Base-by-base conservation (phyloP, 179 eudicot genomes). In the Beta lomatogona region DNA sequence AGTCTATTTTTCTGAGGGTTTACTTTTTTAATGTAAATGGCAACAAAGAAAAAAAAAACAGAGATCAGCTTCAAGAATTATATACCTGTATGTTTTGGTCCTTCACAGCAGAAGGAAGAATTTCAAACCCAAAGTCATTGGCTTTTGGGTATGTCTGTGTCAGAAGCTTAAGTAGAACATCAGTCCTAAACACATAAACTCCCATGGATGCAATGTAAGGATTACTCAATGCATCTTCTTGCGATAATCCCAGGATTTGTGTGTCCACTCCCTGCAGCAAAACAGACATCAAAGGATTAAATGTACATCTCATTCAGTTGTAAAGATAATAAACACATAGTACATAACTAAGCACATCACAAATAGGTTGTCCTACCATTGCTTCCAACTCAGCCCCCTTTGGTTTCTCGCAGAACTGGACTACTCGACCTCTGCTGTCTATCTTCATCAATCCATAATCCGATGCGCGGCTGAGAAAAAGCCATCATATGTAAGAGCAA, bases 171-270 rank as follows among this genome's bases (percentile, higher is more conserved):
- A 94, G 89, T 65, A 95, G 85, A 54, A 94, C 97, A 36, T 94
- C 93, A 28, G 90, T 95, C 85, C 71, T 90, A 61, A 95, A 95
- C 60, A 94, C 94, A 75, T 95, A 95, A 25, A 95, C 97, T 48
- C 99, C 99, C 99, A 95, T 95, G 63, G 99, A 95, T 81, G 99
- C 99, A 86, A 95, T 89, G 86, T 94, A 92, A 31, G 98, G 99
- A 77, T 83, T 87, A 48, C 48, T 85, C 67, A 78, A 46, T 5
- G 99, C 95, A 36, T 91, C 92, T 85, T 91, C 85, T 25, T 60
- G 83, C 28, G 93, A 88, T 36, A 94, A 87, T 75, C 99, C 99
- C 16, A 95, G 91, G 71, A 95, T 72, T 81, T 93, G 86, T 59
- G 94, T 94, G 85, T 95, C 99, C 60, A 94, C 95, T 90, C 87